Evolutionary conservation across 1,284 basidiomycete species (phyloP).

Genomic region (Xerocomus tenax): DNA sequence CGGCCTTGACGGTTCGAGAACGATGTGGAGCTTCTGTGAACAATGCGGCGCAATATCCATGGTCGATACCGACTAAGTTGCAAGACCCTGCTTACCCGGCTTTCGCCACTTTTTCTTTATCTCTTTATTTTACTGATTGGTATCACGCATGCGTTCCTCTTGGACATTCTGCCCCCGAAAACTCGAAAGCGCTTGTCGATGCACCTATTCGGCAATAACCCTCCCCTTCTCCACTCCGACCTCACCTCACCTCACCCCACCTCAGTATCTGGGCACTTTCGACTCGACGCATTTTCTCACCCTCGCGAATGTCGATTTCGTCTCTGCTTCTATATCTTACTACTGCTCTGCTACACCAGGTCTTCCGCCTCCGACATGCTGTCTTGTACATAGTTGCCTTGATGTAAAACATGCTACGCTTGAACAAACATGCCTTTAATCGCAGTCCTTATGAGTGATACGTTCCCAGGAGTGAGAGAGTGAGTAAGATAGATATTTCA

Average conservation of each 20-base stretch:
- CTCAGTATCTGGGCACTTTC: constrained; percentile 14
- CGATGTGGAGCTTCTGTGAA: constrained; percentile 82
- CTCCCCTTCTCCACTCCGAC: constrained; percentile 12
- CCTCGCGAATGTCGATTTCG: constrained; percentile 15
- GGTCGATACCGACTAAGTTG: constrained; percentile 59
- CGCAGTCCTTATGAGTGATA: neutral
- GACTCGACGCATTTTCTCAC: constrained; percentile 16
- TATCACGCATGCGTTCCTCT: constrained; percentile 21
- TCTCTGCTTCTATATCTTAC: constrained; percentile 18
- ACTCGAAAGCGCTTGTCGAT: constrained; percentile 20
- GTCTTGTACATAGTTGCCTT: constrained; percentile 27
- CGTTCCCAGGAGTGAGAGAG: neutral
- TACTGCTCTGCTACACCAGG: constrained; percentile 18
- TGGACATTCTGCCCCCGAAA: constrained; percentile 24
- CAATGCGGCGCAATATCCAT: constrained; percentile 80
- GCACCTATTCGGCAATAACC: constrained; percentile 9
- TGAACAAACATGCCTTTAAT: constrained; percentile 13
- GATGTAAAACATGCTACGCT: constrained; percentile 24
- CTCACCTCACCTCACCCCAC: constrained; percentile 3
- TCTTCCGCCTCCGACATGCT: constrained; percentile 22
- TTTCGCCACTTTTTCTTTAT: constrained; percentile 26
- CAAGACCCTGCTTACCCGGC: constrained; percentile 1
- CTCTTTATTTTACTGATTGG: constrained; percentile 31
- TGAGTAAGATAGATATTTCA: neutral
- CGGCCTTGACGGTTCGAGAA: constrained; percentile 51